Conservation (phyloP, 139 green algal genomes). For the Picochlorum costavermella region DNA sequence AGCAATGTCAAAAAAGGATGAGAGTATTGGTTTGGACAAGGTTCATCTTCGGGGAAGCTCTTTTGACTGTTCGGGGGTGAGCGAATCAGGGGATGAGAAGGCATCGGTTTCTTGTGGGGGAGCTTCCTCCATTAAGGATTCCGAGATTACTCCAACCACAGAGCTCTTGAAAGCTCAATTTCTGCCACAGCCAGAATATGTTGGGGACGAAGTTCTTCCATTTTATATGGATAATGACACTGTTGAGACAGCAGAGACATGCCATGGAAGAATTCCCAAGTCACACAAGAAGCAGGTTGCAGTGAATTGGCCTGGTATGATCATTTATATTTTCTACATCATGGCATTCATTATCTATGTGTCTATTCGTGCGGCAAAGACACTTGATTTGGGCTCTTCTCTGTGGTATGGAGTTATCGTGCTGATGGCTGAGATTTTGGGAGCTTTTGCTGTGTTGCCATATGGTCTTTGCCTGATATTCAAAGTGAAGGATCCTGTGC, state of each 20-base stretch:
- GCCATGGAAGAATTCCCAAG: constrained; percentile 14
- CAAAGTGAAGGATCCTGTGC: constrained; percentile 16
- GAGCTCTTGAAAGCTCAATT: constrained; percentile 6
- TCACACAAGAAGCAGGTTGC: constrained; percentile 15
- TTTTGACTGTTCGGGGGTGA: background rate
- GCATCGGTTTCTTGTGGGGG: background rate
- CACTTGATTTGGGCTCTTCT: constrained; percentile 38
- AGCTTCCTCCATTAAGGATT: background rate
- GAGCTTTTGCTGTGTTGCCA: constrained; percentile 40
- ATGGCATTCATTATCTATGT: constrained; percentile 43
- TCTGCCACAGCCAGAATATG: constrained; percentile 11
- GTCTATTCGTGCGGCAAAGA: constrained; percentile 36
- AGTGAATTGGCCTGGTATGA: constrained; percentile 35
- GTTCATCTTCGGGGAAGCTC: background rate
- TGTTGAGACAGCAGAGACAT: background rate
- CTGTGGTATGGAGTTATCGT: constrained; percentile 39
- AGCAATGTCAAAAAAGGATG: constrained; percentile 5
- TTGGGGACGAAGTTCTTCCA: constrained; percentile 23
- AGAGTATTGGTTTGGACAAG: background rate
- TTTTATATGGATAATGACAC: constrained; percentile 14
- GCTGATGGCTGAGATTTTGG: constrained; percentile 41
- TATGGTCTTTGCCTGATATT: constrained; percentile 37
- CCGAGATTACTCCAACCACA: background rate
- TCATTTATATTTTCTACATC: constrained; percentile 30
- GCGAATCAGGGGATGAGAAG: constrained; percentile 7